Percentiles rank a stretch among this genome's conserved stretches.
These are phyloP conservation scores for Coleophoma eucalyptorum DNA, from an alignment of 2,329 filamentous ascomycete species.

Conservation along the genomic window DNA sequence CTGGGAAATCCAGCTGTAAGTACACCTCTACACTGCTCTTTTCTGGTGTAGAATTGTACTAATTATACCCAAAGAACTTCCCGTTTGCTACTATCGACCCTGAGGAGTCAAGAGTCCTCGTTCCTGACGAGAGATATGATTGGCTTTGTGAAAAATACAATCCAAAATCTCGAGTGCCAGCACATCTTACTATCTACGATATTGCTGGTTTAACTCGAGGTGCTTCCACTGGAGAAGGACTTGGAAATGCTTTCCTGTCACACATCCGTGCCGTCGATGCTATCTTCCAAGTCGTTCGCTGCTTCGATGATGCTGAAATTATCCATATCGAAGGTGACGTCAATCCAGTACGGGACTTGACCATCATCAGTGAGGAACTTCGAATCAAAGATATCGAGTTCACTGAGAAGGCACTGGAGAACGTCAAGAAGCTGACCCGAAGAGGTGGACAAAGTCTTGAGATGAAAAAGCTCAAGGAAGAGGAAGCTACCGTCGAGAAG, in stretches of 20 bases:
- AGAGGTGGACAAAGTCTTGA: slow-evolving; percentile 93
- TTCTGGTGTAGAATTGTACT: slow-evolving; percentile 4
- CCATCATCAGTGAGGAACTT: slow-evolving; percentile 95
- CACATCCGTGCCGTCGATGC: slow-evolving; percentile 98
- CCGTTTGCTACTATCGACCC: slow-evolving; percentile 99
- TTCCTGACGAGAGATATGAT: slow-evolving; percentile 93
- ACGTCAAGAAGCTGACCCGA: slow-evolving; percentile 88
- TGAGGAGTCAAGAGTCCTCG: slow-evolving; percentile 95
- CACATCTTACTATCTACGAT: slow-evolving; percentile 97
- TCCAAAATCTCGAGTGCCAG: slow-evolving; percentile 94
- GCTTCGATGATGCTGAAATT: slow-evolving; percentile 98
- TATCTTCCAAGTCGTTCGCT: slow-evolving; percentile 95
- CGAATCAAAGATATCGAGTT: slow-evolving; percentile 99
- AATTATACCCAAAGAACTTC: slow-evolving; percentile 66
- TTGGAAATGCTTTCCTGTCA: slow-evolving; percentile 96
- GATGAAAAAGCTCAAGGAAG: slow-evolving; percentile 95
- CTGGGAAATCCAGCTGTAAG: slow-evolving; percentile 94
- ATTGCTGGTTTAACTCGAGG: slow-evolving; percentile 95
- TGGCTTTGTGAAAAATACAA: slow-evolving; percentile 96
- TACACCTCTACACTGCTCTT: slow-evolving; percentile 29
- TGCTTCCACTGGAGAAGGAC: slow-evolving; percentile 93
- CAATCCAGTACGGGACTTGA: slow-evolving; percentile 87
- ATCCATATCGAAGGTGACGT: slow-evolving; percentile 99
- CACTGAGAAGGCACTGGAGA: slow-evolving; percentile 90
- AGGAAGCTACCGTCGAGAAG: slow-evolving; percentile 91